Evolutionary conservation across 2,329 filamentous ascomycete species (phyloP).

Genomic region (Sporothrix protearum): DNA sequence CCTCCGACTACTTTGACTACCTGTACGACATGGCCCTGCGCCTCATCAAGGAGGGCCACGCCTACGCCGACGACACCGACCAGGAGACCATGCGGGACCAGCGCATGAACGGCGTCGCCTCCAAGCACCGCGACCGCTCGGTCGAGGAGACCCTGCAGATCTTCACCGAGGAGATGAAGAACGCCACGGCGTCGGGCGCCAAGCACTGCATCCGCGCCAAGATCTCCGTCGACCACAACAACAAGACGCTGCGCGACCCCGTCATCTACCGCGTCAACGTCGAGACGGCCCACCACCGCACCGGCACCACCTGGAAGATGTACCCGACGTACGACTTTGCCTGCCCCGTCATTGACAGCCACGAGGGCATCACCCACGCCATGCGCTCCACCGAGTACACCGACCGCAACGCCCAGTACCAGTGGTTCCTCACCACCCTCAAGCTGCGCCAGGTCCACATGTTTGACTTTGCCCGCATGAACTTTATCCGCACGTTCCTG

Average conservation of each 20-base stretch:
- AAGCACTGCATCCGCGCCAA: conserved; percentile 93
- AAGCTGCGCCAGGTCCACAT: conserved; percentile 73
- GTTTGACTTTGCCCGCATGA: conserved; percentile 82
- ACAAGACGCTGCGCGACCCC: conserved; percentile 93
- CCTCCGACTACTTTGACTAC: conserved; percentile 92
- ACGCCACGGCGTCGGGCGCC: conserved; percentile 69
- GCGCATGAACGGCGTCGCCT: conserved; percentile 79
- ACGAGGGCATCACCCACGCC: conserved; percentile 80
- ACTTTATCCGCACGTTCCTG: conserved; percentile 77
- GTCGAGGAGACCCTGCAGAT: conserved; percentile 80
- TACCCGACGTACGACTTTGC: conserved; percentile 87
- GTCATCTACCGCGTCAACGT: conserved; percentile 86
- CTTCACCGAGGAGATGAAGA: conserved; percentile 79
- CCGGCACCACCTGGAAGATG: conserved; percentile 75
- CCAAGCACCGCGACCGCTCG: conserved; percentile 71
- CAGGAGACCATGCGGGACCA: conserved; percentile 83
- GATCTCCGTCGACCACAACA: conserved; percentile 85
- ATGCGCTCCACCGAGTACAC: conserved; percentile 79
- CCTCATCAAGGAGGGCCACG: conserved; percentile 81
- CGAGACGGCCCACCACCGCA: conserved; percentile 67
- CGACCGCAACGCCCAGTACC: conserved; percentile 80
- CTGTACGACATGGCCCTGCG: conserved; percentile 81
- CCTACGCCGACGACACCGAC: conserved; percentile 92
- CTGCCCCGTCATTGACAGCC: conserved; percentile 73
- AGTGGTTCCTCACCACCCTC: conserved; percentile 76